Evolutionary conservation across 352 stramenopile species (phyloP), one percentile per base, ranked within the genome.

Genomic region (Phytophthora ramorum): DNA sequence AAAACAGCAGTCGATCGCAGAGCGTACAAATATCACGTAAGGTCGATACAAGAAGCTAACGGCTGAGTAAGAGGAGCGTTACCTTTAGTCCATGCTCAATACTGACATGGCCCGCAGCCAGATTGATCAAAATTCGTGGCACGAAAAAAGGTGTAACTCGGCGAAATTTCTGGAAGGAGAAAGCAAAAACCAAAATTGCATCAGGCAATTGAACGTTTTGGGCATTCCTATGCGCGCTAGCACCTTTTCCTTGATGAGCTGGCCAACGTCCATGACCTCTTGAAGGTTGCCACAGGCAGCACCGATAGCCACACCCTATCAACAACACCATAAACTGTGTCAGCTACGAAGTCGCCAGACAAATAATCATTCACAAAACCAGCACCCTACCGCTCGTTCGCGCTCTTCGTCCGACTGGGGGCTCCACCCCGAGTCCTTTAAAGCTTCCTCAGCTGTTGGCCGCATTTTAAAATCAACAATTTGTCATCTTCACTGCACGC

Each of bases 71-170:
- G 28, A 34, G 28, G 7, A 34, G 7, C 28, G 28, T 12, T 13
- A 91, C 86, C 81, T 97, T 94, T 2, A 98, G 73, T 4, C 88
- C 88, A 61, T 97, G 86, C 48, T 92, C 79, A 50, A 98, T 98
- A 69, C 85, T 93, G 44, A 98, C 87, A 65, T 98, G 86, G 9
- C 93, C 94, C 6, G 93, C 92, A 0, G 96, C 95, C 37, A 98
- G 75, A 61, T 98, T 98, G 44, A 97, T 93, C 26, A 98, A 81
- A 53, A 98, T 92, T 7, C 93, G 84, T 4, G 96, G 93, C 28
- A 98, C 91, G 76, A 98, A 98, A 55, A 97, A 98, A 0, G 96
- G 95, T 3, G 86, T 97, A 13, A 98, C 78, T 20, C 92, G 85
- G n/a, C 90, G 84, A 43, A 93, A 89, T 80, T 94, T 94, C 87